Base-by-base conservation (phyloP, 2,329 filamentous ascomycete species). In the Aspergillus sojae region DNA sequence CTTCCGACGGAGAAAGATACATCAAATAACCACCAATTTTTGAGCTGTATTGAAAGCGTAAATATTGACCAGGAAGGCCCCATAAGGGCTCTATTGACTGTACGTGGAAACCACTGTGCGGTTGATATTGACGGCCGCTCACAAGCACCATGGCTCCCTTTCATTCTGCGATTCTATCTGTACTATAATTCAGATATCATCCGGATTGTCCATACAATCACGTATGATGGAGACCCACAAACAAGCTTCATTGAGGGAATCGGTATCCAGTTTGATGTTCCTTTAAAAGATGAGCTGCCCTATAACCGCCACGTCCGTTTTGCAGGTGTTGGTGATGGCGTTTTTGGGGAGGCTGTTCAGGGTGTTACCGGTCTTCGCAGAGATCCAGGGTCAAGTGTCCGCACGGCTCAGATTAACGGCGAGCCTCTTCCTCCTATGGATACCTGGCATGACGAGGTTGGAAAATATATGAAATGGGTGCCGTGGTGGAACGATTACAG, bases 291-390 rank as follows among this genome's bases (percentile, higher is more conserved):
- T 0, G 83, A 86, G 43, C 79, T 86, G 63, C 69, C 84, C 5
- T 87, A 87, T 69, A 82, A 89, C 71, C 85, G 86, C 3, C 87
- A 89, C 62, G 72, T 89, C 7, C 78, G 86, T 11, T 78, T 89
- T 23, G 82, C 85, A 0, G 86, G 86, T 14, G 81, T 82, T 0
- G 80, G 85, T 3, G 84, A 84, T 1, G 86, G 86, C 0, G 71
- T 88, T 7, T 75, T 89, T 0, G 82, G 79, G 23, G 87, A 89
- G 69, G 84, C 85, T 0, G 84, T 88, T 0, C 82, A 87, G 67
- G 86, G 86, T 1, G 79, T 89, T 11, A 88, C 87, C 0, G 87
- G 87, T 1, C 75, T 89, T 4, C 80, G 87, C 3, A 74, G 74
- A 0, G 82, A 86, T 12, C 81, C 83, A 34, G 75, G 71, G 0